A percentile compares a stretch with the other conserved stretches of the same genome.
phyloP scores from a whole-genome alignment of 257 asterid genomes.

The Przewalskia tangutica region DNA sequence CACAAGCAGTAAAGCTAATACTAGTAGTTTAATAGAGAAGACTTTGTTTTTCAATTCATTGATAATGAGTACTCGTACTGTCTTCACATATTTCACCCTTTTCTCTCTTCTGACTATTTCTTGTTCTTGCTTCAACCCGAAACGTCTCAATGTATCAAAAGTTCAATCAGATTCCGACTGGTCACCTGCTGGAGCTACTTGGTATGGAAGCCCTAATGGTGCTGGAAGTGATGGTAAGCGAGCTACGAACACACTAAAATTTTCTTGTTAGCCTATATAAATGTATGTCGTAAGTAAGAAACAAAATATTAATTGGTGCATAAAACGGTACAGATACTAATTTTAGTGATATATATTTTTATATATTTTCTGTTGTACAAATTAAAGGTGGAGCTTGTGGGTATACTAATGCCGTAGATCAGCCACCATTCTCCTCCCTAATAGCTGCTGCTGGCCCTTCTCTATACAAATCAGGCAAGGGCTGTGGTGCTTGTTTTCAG shows the following conservation, averaged over 20 bases:
- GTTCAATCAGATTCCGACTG: conserved; percentile 30
- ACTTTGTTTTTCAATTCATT: not conserved
- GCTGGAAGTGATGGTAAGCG: conserved; percentile 73
- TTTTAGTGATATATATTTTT: not conserved
- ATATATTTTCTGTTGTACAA: not conserved
- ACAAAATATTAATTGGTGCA: not conserved
- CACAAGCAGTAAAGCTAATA: not conserved
- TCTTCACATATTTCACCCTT: conserved; percentile 20
- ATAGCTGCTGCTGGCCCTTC: conserved; percentile 70
- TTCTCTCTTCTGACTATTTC: conserved; percentile 21
- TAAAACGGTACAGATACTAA: too few species aligned
- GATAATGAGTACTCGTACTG: conserved; percentile 21
- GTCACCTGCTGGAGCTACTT: conserved; percentile 70
- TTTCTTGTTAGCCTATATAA: too few species aligned
- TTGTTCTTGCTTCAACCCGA: conserved; percentile 50
- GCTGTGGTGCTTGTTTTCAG: conserved; percentile 80
- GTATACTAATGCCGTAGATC: conserved; percentile 45
- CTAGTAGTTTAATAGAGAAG: not conserved
- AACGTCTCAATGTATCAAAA: conserved; percentile 29
- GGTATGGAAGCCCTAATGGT: conserved; percentile 79
- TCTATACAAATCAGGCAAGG: conserved; percentile 47
- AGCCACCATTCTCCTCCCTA: conserved; percentile 59
- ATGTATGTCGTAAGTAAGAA: too few species aligned
- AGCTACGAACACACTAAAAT: not conserved
- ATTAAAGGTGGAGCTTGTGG: conserved; percentile 83